Percentiles rank a stretch among this genome's conserved stretches.
These are phyloP conservation scores for Citrus sp. DNA, from an alignment of 345 rosid genomes.

Conservation along the genomic window DNA sequence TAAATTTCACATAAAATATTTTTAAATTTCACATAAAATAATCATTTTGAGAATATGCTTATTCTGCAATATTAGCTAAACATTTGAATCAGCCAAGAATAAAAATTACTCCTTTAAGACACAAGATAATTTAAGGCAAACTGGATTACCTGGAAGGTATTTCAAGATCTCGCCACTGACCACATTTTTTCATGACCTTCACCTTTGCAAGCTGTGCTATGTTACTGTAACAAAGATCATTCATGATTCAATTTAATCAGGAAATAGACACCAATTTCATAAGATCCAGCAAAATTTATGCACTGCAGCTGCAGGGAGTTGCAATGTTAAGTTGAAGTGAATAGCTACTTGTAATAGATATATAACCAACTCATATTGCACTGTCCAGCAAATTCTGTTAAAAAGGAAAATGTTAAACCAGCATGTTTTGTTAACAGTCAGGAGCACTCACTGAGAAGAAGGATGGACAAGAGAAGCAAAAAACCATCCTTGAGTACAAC, in stretches of 20 bases:
- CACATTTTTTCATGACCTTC: slow-evolving; percentile 60
- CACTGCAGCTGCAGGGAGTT: not conserved
- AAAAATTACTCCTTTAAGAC: not conserved
- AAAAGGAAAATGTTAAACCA: not conserved
- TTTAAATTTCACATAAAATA: not conserved
- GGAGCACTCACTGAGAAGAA: slow-evolving; percentile 51
- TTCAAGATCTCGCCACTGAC: slow-evolving; percentile 67
- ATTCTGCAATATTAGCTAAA: not conserved
- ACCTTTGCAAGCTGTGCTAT: slow-evolving; percentile 85
- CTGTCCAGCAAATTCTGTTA: too few species aligned
- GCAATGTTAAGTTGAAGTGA: not conserved
- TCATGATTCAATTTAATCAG: slow-evolving; percentile 3
- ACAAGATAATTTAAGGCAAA: not conserved
- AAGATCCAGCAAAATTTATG: not conserved
- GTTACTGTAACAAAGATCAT: slow-evolving; percentile 49
- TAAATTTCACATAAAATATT: not conserved
- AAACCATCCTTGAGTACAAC: slow-evolving; percentile 97
- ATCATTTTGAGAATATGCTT: not conserved
- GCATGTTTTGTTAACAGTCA: not conserved
- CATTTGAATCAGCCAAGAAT: not conserved
- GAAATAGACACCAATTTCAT: not conserved
- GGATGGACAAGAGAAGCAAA: slow-evolving; percentile 70
- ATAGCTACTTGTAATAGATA: not conserved
- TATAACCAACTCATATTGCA: not conserved
- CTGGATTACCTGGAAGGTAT: slow-evolving; percentile 56